Conservation (phyloP, 1,139 yeast species). For the Debaryomyces udenii region DNA sequence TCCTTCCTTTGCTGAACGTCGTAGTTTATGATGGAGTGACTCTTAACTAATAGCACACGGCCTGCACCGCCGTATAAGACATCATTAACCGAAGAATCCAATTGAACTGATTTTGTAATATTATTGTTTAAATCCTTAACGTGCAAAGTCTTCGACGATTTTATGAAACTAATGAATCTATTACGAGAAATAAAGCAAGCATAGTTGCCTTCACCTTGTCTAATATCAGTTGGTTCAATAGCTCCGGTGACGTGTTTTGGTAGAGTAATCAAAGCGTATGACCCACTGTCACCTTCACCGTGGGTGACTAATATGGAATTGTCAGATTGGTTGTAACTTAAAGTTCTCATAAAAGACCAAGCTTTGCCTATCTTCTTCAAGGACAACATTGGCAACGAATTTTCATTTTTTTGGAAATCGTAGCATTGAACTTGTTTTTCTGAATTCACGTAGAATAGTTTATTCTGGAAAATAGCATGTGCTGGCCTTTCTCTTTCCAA, state of each 20-base stretch:
- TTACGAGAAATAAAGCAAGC: slow-evolving; percentile 94
- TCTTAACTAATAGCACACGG: slow-evolving; percentile 72
- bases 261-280: slow-evolving; percentile 73
- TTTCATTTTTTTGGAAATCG: slow-evolving; percentile 63
- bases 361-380: slow-evolving; percentile 82
- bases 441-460: slow-evolving; percentile 73
- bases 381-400: slow-evolving; percentile 79
- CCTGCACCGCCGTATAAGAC: slow-evolving; percentile 85
- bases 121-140: slow-evolving; percentile 83
- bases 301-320: slow-evolving; percentile 82
- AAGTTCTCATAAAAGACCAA: slow-evolving; percentile 82
- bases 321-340: slow-evolving; percentile 92
- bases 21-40: slow-evolving; percentile 72
- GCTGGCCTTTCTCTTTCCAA: slow-evolving; percentile 98
- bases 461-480: slow-evolving; percentile 67
- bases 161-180: slow-evolving; percentile 82
- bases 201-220: slow-evolving; percentile 80
- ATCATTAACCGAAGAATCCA: slow-evolving; percentile 73
- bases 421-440: slow-evolving; percentile 86
- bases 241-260: slow-evolving; percentile 94
- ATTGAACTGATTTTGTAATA: slow-evolving; percentile 76
- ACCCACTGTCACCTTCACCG: slow-evolving; percentile 63
- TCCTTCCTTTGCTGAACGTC: slow-evolving; percentile 93
- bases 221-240: slow-evolving; percentile 78
- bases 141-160: slow-evolving; percentile 65